Percentiles rank a stretch among this genome's conserved stretches.
Conservation (phyloP, 495 filamentous ascomycete species). For the Xylaria telfairii region DNA sequence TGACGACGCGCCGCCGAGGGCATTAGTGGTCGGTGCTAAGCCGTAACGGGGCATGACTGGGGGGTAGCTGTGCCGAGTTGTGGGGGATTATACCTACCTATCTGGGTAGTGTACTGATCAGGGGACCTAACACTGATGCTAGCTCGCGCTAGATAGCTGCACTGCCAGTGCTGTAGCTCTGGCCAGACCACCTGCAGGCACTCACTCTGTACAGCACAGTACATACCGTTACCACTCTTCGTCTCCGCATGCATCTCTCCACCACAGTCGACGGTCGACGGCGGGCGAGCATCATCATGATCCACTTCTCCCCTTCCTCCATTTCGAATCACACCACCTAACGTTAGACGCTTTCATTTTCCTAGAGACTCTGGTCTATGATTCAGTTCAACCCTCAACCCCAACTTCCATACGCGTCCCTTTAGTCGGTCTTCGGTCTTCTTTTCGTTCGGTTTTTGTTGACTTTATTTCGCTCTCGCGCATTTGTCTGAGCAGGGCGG, state of each 20-base stretch:
- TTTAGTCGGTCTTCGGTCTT: neutral
- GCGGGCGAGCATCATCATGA: slow-evolving; percentile 22
- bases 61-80: neutral
- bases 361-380: neutral
- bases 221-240: slow-evolving; percentile 4
- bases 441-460: neutral
- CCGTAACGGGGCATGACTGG: neutral
- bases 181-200: too few species aligned
- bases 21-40: neutral
- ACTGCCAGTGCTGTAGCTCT: too few species aligned
- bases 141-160: too few species aligned
- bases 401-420: neutral
- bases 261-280: slow-evolving; percentile 1
- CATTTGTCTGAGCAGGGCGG: neutral
- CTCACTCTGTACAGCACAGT: too few species aligned
- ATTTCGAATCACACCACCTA: slow-evolving; percentile 21
- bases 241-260: slow-evolving; percentile 12
- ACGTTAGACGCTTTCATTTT: neutral
- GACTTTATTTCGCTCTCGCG: neutral
- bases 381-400: neutral
- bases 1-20: neutral
- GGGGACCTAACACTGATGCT: too few species aligned
- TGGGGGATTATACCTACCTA: neutral
- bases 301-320: slow-evolving; percentile 24
- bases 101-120: too few species aligned